Evolutionary conservation across 2,329 filamentous ascomycete genomes (phyloP), one percentile per base, ranked within the genome.

Genomic region (Coniochaeta sp.): DNA sequence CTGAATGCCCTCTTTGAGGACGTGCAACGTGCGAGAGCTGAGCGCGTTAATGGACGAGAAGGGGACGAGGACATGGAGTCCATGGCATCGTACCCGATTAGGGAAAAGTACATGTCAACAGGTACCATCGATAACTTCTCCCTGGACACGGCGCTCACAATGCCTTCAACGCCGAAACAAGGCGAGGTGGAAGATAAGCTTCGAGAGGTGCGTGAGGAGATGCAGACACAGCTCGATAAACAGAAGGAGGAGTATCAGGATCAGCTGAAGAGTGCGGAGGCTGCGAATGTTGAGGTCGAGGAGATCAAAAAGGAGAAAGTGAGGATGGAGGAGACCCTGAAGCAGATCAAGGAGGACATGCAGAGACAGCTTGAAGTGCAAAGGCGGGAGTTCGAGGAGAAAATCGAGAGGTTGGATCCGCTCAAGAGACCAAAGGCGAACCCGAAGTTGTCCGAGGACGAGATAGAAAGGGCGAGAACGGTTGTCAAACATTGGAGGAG

Each of bases 111-210:
- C 73, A 85, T 96, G 77, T 97, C 93, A 2, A 95, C 89, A 59
- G 93, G 93, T 1, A 97, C 93, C 0, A 82, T 98, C 58, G 95
- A 99, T 74, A 97, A 96, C 71, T 95, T 97, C 69, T 98, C 93
- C 1, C 80, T 99, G 17, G 95, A 99, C 71, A 99, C 95, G 1
- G 89, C 88, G 14, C 80, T 99, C 57, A 99, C 95, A 0, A 92
- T 97, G 81, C 95, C 95, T 1, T 96, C 92, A 0, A 98, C 93
- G 0, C 95, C 95, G 2, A 90, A 86, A 62, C 87, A 89, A 62
- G 84, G 83, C 26, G 91, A 93, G 60, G 84, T 87, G 0, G 91
- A 93, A 55, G 89, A 93, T 28, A 84, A 82, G 62, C 77, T 96
- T 63, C 87, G 85, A 62, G 84, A 90, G 60, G 84, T 89, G 24